Evolutionary conservation across 169 alveolate genomes (phyloP).

Genomic region (Plasmodium knowlesi): DNA sequence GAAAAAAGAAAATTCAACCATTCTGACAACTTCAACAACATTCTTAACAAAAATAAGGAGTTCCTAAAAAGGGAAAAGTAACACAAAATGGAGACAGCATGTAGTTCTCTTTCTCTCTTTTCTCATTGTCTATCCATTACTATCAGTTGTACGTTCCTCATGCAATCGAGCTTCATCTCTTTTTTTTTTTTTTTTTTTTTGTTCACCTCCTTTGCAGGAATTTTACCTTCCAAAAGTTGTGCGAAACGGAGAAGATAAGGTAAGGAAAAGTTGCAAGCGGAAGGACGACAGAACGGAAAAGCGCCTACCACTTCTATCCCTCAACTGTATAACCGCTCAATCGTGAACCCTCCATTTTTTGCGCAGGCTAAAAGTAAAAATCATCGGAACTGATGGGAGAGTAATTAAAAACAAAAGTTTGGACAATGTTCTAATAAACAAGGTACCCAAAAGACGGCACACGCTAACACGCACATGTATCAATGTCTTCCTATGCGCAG

Average conservation of each 20-base stretch:
- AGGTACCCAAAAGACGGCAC: constrained; percentile 19
- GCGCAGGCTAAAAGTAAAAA: constrained; percentile 59
- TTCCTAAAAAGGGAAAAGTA: constrained; percentile 51
- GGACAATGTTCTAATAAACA: constrained; percentile 65
- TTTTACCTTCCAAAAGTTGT: constrained; percentile 26
- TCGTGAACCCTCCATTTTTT: not conserved
- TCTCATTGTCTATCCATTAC: not conserved
- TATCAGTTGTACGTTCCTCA: not conserved
- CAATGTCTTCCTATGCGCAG: not conserved
- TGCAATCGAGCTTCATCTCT: not conserved
- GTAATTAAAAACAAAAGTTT: constrained; percentile 50
- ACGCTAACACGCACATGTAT: not conserved
- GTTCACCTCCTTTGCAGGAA: constrained; percentile 5
- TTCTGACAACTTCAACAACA: constrained; percentile 32
- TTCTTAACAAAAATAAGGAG: constrained; percentile 55
- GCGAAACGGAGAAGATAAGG: constrained; percentile 47
- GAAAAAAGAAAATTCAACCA: not conserved
- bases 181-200: not conserved
- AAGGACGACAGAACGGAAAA: not conserved
- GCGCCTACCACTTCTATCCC: not conserved
- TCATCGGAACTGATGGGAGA: constrained; percentile 61
- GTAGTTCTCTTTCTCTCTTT: not conserved
- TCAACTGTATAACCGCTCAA: not conserved
- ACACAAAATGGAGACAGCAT: not conserved
- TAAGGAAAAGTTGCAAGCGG: constrained; percentile 4